Evolutionary conservation across 2,329 filamentous ascomycete genomes (phyloP).

Genomic region (Alternaria metachromatica): DNA sequence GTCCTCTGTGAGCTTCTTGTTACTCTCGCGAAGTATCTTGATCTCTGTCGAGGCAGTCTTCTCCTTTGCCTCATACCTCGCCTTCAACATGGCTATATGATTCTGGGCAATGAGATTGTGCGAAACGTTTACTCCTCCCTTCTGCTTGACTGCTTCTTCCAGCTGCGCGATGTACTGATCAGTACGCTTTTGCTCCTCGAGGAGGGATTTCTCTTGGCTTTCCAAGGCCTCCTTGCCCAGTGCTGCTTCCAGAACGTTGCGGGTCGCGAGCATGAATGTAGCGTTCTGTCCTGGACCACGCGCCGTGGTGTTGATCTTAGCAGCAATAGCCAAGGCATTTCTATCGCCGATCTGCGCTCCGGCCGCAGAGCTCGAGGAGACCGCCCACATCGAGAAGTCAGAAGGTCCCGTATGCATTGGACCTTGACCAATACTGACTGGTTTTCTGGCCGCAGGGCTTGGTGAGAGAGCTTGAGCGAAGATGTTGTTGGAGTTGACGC

Average conservation of each 20-base stretch:
- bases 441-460: neutral
- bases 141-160: conserved; percentile 2
- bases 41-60: conserved; percentile 2
- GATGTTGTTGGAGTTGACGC: neutral
- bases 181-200: neutral
- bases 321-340: too few species aligned
- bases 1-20: neutral
- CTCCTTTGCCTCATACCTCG: neutral
- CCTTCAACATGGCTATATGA: conserved; percentile 2
- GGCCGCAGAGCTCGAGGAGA: neutral
- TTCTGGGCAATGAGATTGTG: neutral
- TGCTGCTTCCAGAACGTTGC: neutral
- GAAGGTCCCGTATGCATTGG: neutral
- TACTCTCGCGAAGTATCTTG: neutral
- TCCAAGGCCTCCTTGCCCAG: conserved; percentile 2
- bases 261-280: neutral
- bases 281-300: neutral
- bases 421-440: neutral
- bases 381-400: neutral
- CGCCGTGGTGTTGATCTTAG: neutral
- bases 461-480: neutral
- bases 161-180: conserved; percentile 3
- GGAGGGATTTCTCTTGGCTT: neutral
- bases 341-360: neutral
- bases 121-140: neutral